These are phyloP conservation scores for Chaetomium olivaceum DNA, from an alignment of 2,329 filamentous ascomycete species.

Conservation along the genomic window DNA sequence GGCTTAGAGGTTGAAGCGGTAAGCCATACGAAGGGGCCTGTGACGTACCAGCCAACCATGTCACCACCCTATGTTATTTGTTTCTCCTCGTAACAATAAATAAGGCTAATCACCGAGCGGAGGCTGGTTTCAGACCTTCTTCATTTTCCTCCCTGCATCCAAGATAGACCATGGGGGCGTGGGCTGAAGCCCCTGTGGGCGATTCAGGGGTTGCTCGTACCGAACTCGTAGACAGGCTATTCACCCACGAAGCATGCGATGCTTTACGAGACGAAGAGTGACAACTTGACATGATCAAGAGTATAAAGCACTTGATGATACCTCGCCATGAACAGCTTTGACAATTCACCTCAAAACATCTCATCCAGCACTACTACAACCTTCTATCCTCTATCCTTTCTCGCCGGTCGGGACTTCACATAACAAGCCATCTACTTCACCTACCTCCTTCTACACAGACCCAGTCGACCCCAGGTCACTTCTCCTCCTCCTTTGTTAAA, in stretches of 20 bases:
- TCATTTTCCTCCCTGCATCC: not conserved
- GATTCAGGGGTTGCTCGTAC: not conserved
- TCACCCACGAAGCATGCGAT: not conserved
- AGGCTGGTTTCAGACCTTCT: not conserved
- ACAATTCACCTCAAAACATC: not conserved
- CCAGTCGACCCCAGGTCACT: not conserved
- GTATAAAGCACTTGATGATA: not conserved
- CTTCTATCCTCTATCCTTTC: not conserved
- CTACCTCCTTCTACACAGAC: not conserved
- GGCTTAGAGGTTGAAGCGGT: not conserved
- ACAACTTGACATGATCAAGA: not conserved
- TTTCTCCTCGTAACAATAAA: not conserved
- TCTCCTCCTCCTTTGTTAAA: not conserved
- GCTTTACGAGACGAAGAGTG: not conserved
- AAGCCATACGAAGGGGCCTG: not conserved
- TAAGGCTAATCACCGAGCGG: not conserved
- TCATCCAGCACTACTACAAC: not conserved
- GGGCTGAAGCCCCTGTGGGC: too few species aligned
- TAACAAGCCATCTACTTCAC: not conserved
- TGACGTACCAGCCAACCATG: not conserved
- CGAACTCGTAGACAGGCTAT: not conserved
- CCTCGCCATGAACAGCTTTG: not conserved
- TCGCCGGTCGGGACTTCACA: not conserved
- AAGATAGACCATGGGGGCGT: not conserved
- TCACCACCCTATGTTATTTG: not conserved